Evolutionary conservation across 306 rosid species (phyloP).

Genomic region (Gastrolobium villosum): DNA sequence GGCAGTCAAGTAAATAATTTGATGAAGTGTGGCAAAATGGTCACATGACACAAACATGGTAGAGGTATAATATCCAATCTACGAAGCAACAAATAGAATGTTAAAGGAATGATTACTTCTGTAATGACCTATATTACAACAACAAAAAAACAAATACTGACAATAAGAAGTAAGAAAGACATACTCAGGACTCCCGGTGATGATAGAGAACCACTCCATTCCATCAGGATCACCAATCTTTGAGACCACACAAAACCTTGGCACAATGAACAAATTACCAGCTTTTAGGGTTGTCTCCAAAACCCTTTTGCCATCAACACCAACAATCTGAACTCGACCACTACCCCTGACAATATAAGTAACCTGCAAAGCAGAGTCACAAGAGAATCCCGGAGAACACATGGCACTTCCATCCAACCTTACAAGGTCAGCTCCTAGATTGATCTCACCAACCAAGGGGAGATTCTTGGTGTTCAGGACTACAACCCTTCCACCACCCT

Average conservation of each 20-base stretch:
- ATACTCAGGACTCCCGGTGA: slow-evolving; percentile 73
- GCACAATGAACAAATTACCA: slow-evolving; percentile 85
- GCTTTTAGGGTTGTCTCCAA: slow-evolving; percentile 76
- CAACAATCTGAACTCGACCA: slow-evolving; percentile 81
- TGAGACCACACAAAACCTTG: slow-evolving; percentile 85
- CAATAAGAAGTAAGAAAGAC: slow-evolving; percentile 25
- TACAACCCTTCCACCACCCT: slow-evolving; percentile 83
- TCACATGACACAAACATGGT: not conserved
- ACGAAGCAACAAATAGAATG: slow-evolving; percentile 13
- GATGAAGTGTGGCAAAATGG: no score
- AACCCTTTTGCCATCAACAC: slow-evolving; percentile 76
- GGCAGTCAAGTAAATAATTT: no score
- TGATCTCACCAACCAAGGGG: slow-evolving; percentile 85
- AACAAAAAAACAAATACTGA: not conserved
- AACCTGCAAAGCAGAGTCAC: slow-evolving; percentile 86
- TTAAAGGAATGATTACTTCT: slow-evolving; percentile 1
- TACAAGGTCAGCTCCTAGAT: slow-evolving; percentile 83
- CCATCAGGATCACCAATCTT: slow-evolving; percentile 86
- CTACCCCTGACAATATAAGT: slow-evolving; percentile 83
- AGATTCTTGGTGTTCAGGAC: slow-evolving; percentile 84
- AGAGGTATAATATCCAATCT: not conserved
- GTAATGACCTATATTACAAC: not conserved
- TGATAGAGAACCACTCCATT: slow-evolving; percentile 91
- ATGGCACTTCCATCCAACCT: slow-evolving; percentile 80
- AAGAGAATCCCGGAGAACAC: slow-evolving; percentile 89